Evolutionary conservation across 352 stramenopile species (phyloP).

Genomic region (Phytophthora macrochlamydospora): DNA sequence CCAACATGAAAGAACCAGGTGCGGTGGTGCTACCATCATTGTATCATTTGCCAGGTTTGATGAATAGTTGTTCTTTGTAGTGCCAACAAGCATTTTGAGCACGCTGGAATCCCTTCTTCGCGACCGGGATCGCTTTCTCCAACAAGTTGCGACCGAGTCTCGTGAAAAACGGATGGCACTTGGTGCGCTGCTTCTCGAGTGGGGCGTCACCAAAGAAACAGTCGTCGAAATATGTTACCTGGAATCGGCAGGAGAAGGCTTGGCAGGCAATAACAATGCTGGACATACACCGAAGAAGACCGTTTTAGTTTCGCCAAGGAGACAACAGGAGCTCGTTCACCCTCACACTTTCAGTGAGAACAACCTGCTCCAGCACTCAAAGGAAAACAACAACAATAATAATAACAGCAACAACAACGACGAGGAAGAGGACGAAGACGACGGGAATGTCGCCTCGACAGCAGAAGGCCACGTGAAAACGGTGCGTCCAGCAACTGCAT

Average conservation of each 20-base stretch:
- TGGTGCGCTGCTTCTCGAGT: slow-evolving; percentile 58
- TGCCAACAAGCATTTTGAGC: slow-evolving; percentile 19
- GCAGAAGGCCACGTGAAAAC: slow-evolving; percentile 45
- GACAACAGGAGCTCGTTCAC: slow-evolving; percentile 8
- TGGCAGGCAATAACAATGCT: not conserved
- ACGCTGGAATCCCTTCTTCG: slow-evolving; percentile 30
- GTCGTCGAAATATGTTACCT: slow-evolving; percentile 59
- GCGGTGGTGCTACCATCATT: not conserved
- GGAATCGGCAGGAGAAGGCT: slow-evolving; percentile 6
- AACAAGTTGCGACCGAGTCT: slow-evolving; percentile 44
- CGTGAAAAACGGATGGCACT: slow-evolving; percentile 49
- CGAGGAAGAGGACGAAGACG: slow-evolving; percentile 12
- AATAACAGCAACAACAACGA: slow-evolving; percentile 14
- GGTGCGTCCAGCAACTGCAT: slow-evolving; percentile 19
- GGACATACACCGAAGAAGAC: slow-evolving; percentile 5
- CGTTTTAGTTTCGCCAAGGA: slow-evolving; percentile 20
- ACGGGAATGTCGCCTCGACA: slow-evolving; percentile 3
- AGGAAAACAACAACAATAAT: slow-evolving; percentile 12
- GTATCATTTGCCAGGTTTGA: too few species aligned
- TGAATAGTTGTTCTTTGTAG: slow-evolving; percentile 1
- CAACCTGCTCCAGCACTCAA: not conserved
- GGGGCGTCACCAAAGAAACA: slow-evolving; percentile 50
- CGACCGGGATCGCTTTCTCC: slow-evolving; percentile 29
- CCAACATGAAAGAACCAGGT: slow-evolving; percentile 40
- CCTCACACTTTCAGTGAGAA: not conserved